phyloP scores from a whole-genome alignment of 2,329 filamentous ascomycete species.

The Fusarium continuum region DNA sequence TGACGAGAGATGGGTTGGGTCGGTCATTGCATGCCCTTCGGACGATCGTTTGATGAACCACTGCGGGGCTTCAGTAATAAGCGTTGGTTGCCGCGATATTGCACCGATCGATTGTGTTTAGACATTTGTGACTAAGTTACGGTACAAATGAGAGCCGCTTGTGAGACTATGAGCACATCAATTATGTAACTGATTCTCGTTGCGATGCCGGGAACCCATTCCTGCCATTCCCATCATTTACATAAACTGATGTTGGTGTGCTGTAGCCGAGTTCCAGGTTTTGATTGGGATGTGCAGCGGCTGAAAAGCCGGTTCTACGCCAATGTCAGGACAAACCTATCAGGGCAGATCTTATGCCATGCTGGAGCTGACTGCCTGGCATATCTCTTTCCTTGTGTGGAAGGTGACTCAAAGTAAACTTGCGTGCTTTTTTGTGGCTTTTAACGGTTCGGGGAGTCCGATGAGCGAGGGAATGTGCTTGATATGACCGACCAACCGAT shows the following conservation, averaged over 20 bases:
- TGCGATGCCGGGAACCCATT: not conserved
- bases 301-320: not conserved
- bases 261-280: not conserved
- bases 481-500: not conserved
- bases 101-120: no score
- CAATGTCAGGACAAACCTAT: not conserved
- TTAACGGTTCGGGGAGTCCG: conserved; percentile 4
- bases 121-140: no score
- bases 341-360: not conserved
- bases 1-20: no score
- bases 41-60: no score
- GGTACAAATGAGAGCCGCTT: no score
- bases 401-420: not conserved
- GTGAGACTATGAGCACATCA: no score
- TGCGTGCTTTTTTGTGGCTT: not conserved
- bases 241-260: not conserved
- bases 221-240: not conserved
- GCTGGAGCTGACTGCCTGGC: not conserved
- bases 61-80: no score
- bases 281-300: not conserved
- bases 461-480: not conserved
- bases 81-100: no score
- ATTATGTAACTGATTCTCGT: no score
- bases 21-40: no score
- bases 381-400: not conserved